Evolutionary conservation across 1,284 basidiomycete species (phyloP).

Genomic region (Blastosporella zonata): DNA sequence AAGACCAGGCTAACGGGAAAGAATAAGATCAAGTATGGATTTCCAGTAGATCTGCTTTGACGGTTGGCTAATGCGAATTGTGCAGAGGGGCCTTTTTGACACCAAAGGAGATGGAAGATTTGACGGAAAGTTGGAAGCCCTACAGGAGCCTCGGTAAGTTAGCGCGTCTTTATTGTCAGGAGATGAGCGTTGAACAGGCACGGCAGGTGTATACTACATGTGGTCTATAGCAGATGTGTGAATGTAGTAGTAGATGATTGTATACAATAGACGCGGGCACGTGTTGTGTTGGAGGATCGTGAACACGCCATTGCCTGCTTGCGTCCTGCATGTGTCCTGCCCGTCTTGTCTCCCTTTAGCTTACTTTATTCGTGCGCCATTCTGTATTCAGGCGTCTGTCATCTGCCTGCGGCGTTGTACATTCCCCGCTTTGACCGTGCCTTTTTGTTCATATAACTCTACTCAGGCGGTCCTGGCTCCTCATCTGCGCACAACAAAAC

Average conservation of each 20-base stretch:
- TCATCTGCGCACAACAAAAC: constrained; percentile 13
- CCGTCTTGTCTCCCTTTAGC: constrained; percentile 9
- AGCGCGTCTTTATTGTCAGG: not conserved
- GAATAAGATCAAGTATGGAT: constrained; percentile 76
- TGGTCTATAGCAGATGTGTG: constrained; percentile 44
- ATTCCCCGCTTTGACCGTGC: constrained; percentile 15
- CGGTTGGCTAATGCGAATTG: not conserved
- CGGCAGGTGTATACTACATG: constrained; percentile 55
- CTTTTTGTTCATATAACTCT: constrained; percentile 15
- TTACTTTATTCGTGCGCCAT: constrained; percentile 10
- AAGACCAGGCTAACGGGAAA: constrained; percentile 71
- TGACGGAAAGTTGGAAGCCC: constrained; percentile 77
- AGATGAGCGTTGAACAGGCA: not conserved
- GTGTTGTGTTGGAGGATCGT: constrained; percentile 6
- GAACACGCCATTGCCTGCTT: constrained; percentile 17
- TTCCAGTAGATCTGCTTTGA: not conserved
- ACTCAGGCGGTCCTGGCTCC: constrained; percentile 7
- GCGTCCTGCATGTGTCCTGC: constrained; percentile 14
- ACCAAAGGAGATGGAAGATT: constrained; percentile 77
- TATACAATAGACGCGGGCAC: constrained; percentile 8
- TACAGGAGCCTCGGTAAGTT: constrained; percentile 70
- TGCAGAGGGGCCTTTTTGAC: constrained; percentile 73
- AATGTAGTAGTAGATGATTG: not conserved
- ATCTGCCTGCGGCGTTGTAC: constrained; percentile 13
- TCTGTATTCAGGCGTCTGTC: constrained; percentile 16